Base-by-base conservation (phyloP, 2,329 filamentous ascomycete genomes). In the Tolypocladium nubicola region DNA sequence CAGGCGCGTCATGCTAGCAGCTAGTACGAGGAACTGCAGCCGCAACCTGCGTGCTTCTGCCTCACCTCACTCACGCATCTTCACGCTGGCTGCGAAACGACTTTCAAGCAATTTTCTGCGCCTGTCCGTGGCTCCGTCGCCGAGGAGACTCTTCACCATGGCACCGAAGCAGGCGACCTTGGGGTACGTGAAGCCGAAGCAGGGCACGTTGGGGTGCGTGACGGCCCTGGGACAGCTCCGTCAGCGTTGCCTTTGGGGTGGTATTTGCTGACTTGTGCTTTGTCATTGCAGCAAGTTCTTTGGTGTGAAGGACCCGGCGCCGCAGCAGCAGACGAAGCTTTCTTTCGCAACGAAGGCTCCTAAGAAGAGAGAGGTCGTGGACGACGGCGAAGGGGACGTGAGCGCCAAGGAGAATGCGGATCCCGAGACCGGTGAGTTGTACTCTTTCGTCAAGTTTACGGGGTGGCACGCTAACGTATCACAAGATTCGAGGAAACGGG, bases 161-260 rank as follows among this genome's bases (percentile, higher is more conserved):
- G 75, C 77, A 64, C 75, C 75, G 49, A 91, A 89, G 70, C 90
- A 96, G 75, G 85, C 88, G 66, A 96, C 89, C 60, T 76, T 96
- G 71, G 89, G 89, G 91, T 96, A 94, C 76, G 90, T 93, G 61
- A 86, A 83, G 73, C 76, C 85, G 66, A 79, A 80, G 62, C 89
- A 93, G 77, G 83, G 80, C 68, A 90, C 86, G 65, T 75, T 93
- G 71, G 82, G 86, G 88, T 91, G 71, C 63, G 83, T 73, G 76
- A 58, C 58, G 57, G 60, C 61, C 56, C 54, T 40, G 19, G 38
- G 41, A 13, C 26, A 49, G 23, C n/a, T 35, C 35, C n/a, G 13
- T 16, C 41, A 41, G 21, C 37, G 30, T 52, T 23, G 41, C 40
- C 53, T 54, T 19, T 52, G 45, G 40, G 47, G 43, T 52, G 14